Base-by-base conservation (phyloP, 1,139 yeast species). In the Sugiyamaella paludigena region DNA sequence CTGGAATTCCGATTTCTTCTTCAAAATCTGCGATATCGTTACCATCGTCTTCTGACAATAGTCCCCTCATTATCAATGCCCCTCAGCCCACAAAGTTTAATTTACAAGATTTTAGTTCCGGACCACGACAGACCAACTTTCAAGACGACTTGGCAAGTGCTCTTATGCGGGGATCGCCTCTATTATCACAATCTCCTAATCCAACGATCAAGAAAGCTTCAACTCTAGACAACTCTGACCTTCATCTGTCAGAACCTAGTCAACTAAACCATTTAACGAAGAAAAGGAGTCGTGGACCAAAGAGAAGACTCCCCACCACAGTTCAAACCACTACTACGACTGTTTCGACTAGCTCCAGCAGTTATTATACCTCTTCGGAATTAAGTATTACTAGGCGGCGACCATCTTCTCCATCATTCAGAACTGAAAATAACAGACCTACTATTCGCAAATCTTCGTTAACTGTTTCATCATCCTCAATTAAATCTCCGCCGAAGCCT, bases 241-340 rank as follows among this genome's bases (percentile, higher is more conserved):
- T 56, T 15, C 24, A 30, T 7, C 32, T 32, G 7, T 54, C 28
- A 13, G 12, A 47, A 0, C 48, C 44, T 3, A 51, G 57, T 37
- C 70, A 73, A 47, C 68, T 84, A 50, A 71, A 69, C 0, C 94
- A 86, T 60, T 69, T 79, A 9, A 84, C 78, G 40, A 86, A 84
- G 62, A 58, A 69, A 0, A 72, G 95, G 53, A 71, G 89, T 4
- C 81, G 76, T 58, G 95, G 95, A 0, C 95, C 95, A 2, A 83
- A 78, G 62, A 72, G 95, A 61, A 75, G 85, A 54, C 74, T 81
- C 34, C 95, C 95, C 0, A 75, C 72, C 19, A 29, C 69, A 53
- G 42, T 70, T 2, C 38, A 30, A 13, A 35, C 27, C 4, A n/a
- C 27, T 16, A 26, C 27, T 10, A 28, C 10, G 7, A 12, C 9